Conservation (phyloP, 352 stramenopile species). For the Phytophthora crassamura region DNA sequence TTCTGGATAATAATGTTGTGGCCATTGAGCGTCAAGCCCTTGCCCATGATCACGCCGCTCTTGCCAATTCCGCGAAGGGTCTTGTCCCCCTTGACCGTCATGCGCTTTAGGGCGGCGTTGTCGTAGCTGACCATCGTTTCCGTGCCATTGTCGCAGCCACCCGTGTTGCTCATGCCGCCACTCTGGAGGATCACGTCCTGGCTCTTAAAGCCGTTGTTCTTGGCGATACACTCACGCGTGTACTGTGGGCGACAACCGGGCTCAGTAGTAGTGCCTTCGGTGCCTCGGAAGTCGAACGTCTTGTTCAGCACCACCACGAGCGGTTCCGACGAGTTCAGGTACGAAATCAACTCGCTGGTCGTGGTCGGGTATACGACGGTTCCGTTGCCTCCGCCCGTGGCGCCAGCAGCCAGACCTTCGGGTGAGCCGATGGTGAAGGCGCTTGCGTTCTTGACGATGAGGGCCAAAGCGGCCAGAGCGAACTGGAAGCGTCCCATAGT, state of each 20-base stretch:
- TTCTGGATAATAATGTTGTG: conserved; percentile 63
- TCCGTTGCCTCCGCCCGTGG: conserved; percentile 38
- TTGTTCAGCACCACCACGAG: conserved; percentile 48
- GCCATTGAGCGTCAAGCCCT: conserved; percentile 41
- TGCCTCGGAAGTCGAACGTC: conserved; percentile 47
- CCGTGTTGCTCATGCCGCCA: conserved; percentile 49
- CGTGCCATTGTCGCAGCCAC: conserved; percentile 45
- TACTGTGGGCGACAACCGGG: conserved; percentile 39
- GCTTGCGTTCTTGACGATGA: conserved; percentile 12
- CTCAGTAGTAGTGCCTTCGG: conserved; percentile 44
- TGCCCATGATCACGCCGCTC: conserved; percentile 50
- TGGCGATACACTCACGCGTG: conserved; percentile 43
- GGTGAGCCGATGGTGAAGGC: conserved; percentile 29
- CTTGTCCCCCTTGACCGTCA: conserved; percentile 46
- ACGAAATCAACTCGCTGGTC: conserved; percentile 38
- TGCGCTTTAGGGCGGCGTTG: conserved; percentile 32
- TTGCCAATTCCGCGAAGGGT: conserved; percentile 48
- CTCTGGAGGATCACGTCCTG: conserved; percentile 52
- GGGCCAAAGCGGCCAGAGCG: conserved; percentile 6
- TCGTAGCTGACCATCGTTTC: conserved; percentile 31
- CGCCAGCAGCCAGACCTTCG: conserved; percentile 33
- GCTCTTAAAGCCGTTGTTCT: conserved; percentile 51
- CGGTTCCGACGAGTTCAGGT: conserved; percentile 29
- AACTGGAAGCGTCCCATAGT: conserved; percentile 19
- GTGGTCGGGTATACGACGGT: conserved; percentile 38